These are phyloP conservation scores for Hyphodiscus sp. DNA, from an alignment of 2,329 filamentous ascomycete genomes.

Conservation along the genomic window DNA sequence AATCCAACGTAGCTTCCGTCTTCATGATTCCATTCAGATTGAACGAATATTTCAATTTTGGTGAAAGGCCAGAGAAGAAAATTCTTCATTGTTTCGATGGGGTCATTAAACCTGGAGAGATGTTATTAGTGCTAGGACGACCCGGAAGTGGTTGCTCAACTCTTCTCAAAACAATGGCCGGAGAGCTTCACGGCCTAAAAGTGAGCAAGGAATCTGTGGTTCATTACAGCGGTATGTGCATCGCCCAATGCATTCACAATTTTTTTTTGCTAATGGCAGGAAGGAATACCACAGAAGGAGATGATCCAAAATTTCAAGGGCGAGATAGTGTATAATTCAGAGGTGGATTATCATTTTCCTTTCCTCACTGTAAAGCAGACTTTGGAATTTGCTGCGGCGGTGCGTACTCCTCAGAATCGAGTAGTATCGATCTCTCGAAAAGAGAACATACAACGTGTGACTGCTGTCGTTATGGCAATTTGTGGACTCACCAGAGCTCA, in stretches of 20 bases:
- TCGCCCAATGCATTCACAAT: neutral
- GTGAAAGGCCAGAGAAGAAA: neutral
- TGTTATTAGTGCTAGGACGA: neutral
- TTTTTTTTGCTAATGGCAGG: neutral
- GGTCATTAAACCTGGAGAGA: neutral
- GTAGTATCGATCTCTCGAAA: neutral
- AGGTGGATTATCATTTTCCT: slow-evolving; percentile 66
- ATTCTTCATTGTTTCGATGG: neutral
- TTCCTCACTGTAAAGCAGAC: slow-evolving; percentile 69
- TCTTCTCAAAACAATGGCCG: neutral
- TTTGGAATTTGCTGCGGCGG: slow-evolving; percentile 57
- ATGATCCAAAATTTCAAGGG: slow-evolving; percentile 44
- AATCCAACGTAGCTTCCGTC: neutral
- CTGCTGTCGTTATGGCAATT: neutral
- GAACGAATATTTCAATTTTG: neutral
- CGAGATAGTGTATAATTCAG: slow-evolving; percentile 65
- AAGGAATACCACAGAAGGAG: slow-evolving; percentile 4
- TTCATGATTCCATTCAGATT: neutral
- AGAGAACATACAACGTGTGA: neutral
- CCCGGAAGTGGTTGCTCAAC: neutral
- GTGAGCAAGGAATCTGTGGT: neutral
- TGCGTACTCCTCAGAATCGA: slow-evolving; percentile 5
- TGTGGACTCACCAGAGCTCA: neutral
- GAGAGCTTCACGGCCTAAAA: neutral
- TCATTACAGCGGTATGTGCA: neutral